These are phyloP conservation scores for Fagopyrum homotropicum DNA, from an alignment of 148 eudicot species.

Conservation along the genomic window DNA sequence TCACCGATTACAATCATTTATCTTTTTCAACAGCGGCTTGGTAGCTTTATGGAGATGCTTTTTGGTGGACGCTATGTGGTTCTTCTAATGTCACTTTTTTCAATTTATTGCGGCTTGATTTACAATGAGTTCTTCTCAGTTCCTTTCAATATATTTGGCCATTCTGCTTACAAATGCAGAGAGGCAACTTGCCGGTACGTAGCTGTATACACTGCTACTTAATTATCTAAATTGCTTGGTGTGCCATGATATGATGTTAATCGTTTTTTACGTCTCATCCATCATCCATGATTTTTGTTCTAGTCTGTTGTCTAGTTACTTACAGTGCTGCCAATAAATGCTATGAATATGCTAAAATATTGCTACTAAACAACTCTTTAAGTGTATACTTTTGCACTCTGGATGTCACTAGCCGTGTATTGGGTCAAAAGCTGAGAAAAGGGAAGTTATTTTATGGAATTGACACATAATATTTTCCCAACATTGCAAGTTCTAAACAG, in stretches of 20 bases:
- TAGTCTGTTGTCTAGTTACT: not conserved
- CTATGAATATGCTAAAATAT: not conserved
- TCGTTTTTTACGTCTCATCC: not conserved
- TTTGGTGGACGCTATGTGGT: constrained; percentile 97
- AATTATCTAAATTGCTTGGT: not conserved
- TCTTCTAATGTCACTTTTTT: constrained; percentile 87
- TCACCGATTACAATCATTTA: not conserved
- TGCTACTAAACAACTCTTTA: not conserved
- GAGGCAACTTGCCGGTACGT: constrained; percentile 81
- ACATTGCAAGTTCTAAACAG: not conserved
- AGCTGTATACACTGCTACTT: constrained; percentile 3
- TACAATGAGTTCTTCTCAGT: constrained; percentile 98
- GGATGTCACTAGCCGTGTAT: not conserved
- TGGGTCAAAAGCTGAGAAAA: constrained; percentile 3
- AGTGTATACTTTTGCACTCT: not conserved
- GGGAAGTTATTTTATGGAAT: not conserved
- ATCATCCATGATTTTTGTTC: not conserved
- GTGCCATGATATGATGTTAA: not conserved
- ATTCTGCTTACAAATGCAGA: constrained; percentile 87
- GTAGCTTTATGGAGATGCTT: constrained; percentile 99
- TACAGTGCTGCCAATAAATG: not conserved
- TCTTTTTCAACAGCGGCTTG: constrained; percentile 46
- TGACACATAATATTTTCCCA: not conserved
- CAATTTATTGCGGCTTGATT: constrained; percentile 88
- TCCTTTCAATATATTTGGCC: constrained; percentile 91